Base-by-base conservation (phyloP, 805 yeast genomes). In the Pichia thaimueangensis region DNA sequence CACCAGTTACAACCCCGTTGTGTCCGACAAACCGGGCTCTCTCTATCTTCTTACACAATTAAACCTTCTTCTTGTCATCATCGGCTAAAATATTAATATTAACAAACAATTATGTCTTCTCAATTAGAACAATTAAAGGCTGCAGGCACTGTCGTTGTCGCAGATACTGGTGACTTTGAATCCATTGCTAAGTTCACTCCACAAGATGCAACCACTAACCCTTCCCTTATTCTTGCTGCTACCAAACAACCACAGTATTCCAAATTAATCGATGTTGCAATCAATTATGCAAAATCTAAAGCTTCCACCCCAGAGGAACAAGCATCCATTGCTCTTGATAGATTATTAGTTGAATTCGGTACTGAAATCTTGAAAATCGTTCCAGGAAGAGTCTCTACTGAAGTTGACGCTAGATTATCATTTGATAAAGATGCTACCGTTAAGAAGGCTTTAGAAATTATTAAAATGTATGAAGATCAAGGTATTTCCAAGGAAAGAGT, bases 171-270 rank as follows among this genome's bases (percentile, higher is more conserved):
- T 73, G 98, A 93, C 69, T 93, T 93, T 65, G 97, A 87, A 68
- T 82, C 93, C 52, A 93, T 93, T 65, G 96, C 96, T 63, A 87
- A 89, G 70, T 93, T 84, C 75, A 86, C 93, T 58, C 98, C 98
- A 55, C 97, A 93, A 74, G 98, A 93, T 69, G 96, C 98, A 54
- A 93, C 98, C 57, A 93, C 98, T 65, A 93, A 93, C 76, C 98
- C 98, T 54, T 88, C 97, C 34, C 76, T 93, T 72, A 91, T 93
- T 60, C 74, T 93, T 58, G 97, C 97, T 52, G 98, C 98, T 46
- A 63, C 97, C 45, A 86, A 83, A 70, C 86, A 88, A 73, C 68
- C 88, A 33, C 88, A 83, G 63, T 93, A 93, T 71, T 83, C 95
- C 46, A 74, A 80, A 62, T 75, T 93, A 65, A 84, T 93, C 53